Evolutionary conservation across 2,329 filamentous ascomycete genomes (phyloP), one percentile per base, ranked within the genome.

Genomic region (Colletotrichum liaoningense): DNA sequence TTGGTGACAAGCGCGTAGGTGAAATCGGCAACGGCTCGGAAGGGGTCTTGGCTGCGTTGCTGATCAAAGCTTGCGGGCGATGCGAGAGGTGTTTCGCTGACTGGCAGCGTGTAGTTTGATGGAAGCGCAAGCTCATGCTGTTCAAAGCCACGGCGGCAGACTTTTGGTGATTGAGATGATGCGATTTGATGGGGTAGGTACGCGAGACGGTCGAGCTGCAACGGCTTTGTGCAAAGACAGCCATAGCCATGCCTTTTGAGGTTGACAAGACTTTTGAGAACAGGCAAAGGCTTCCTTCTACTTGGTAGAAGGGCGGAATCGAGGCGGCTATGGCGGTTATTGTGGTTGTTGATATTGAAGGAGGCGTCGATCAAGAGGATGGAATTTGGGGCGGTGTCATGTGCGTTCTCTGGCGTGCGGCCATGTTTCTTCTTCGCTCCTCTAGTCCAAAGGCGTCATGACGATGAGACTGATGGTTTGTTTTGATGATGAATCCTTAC

Each of bases 401-500:
- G n/a, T 59, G 35, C 69, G 62, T 57, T 38, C 64, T 57, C 64
- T 52, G 19, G 46, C 28, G 58, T 16, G n/a, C 57, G 69, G 28
- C n/a, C 19, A 30, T 46, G 30, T 63, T 59, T 59, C 55, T 69
- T 69, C 35, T 63, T 63, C 58, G 55, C 30, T 46, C 26, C 33
- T 35, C 42, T 14, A 5, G 38, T 11, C 62, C 55, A 49, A 52
- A 28, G 14, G 24, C 16, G 30, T 19, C 5, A 11, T 22, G 22
- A 2, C 55, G 33, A 54, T 33, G 55, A 59, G 63, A 33, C 33
- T 19, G 8, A 24, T 59, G 55, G n/a, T 46, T 73, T 64, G 66
- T 58, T 62, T 69, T 64, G 69, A 56, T 52, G 67, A 56, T 33
- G 49, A 69, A 69, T 73, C 22, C 66, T 70, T 5, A 35, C 55